phyloP scores from a whole-genome alignment of 2,329 filamentous ascomycete genomes.

The Zymoseptoria crescenta region DNA sequence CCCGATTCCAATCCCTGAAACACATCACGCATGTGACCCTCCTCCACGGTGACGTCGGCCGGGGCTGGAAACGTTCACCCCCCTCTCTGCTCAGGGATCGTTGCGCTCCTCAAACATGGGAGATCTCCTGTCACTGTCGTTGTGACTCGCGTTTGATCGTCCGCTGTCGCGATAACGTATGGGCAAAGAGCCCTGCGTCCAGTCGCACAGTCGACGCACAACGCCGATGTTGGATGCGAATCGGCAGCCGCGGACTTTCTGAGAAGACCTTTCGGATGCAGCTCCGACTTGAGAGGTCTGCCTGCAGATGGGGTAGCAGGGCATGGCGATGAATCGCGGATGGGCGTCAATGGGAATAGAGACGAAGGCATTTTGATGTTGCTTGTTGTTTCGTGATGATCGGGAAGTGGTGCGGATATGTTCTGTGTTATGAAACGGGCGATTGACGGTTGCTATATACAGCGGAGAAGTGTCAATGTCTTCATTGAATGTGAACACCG shows the following conservation, averaged over 20 bases:
- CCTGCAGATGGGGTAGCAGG: not conserved
- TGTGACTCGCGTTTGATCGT: not conserved
- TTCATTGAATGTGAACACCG: not conserved
- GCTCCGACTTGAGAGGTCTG: not conserved
- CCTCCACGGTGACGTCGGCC: not conserved
- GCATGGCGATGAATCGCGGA: not conserved
- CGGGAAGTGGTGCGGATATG: not conserved
- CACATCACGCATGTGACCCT: not conserved
- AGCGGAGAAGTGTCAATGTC: not conserved
- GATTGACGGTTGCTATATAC: not conserved
- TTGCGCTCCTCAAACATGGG: not conserved
- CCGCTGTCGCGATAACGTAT: not conserved
- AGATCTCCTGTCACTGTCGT: not conserved
- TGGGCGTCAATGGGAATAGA: not conserved
- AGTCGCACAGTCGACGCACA: not conserved
- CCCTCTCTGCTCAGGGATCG: not conserved
- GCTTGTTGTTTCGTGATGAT: not conserved
- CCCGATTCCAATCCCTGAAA: not conserved
- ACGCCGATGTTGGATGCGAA: not conserved
- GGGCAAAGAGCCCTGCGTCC: not conserved
- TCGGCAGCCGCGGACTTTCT: not conserved
- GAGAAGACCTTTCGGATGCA: not conserved
- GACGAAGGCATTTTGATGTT: not conserved
- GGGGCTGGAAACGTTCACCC: not conserved
- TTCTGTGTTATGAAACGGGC: not conserved